These are phyloP conservation scores for Tolypocladium paradoxum DNA, from an alignment of 2,329 filamentous ascomycete species.

Conservation along the genomic window DNA sequence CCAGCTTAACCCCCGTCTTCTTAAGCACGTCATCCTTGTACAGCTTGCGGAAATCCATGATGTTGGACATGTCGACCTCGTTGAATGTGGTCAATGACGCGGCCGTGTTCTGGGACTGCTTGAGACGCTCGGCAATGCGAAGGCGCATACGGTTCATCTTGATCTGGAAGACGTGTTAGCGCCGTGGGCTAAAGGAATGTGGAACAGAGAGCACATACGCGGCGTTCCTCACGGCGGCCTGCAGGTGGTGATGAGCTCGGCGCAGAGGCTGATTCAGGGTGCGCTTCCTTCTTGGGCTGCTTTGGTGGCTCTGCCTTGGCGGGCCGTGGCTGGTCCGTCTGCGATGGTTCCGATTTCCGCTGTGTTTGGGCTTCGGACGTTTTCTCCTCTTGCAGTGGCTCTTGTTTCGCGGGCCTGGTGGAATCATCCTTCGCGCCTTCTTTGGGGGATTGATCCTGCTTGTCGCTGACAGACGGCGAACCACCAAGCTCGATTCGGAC, in stretches of 20 bases:
- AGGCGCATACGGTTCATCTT: conserved; percentile 99
- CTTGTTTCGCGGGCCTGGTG: conserved; percentile 10
- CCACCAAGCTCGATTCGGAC: conserved; percentile 76
- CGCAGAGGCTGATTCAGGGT: conserved; percentile 9
- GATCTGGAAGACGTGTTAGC: conserved; percentile 46
- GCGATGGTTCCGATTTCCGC: conserved; percentile 23
- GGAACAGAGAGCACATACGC: conserved; percentile 44
- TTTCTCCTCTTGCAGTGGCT: conserved; percentile 13
- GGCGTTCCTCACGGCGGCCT: conserved; percentile 77
- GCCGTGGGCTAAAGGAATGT: not conserved
- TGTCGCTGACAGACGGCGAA: conserved; percentile 27
- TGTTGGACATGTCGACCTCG: conserved; percentile 95
- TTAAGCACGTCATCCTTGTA: conserved; percentile 97
- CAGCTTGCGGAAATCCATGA: conserved; percentile 93
- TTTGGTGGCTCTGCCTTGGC: conserved; percentile 12
- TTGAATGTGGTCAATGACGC: conserved; percentile 98
- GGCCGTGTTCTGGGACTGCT: conserved; percentile 98
- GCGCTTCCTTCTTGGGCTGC: conserved; percentile 16
- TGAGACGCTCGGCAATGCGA: conserved; percentile 91
- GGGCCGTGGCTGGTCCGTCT: conserved; percentile 16
- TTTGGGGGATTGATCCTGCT: conserved; percentile 20
- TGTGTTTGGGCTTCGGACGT: conserved; percentile 16
- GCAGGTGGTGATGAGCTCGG: conserved; percentile 16
- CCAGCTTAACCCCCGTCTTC: conserved; percentile 93
- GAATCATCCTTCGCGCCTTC: conserved; percentile 16